Base-by-base conservation (phyloP, 768 basidiomycete genomes). In the Pleurotus djamor region DNA sequence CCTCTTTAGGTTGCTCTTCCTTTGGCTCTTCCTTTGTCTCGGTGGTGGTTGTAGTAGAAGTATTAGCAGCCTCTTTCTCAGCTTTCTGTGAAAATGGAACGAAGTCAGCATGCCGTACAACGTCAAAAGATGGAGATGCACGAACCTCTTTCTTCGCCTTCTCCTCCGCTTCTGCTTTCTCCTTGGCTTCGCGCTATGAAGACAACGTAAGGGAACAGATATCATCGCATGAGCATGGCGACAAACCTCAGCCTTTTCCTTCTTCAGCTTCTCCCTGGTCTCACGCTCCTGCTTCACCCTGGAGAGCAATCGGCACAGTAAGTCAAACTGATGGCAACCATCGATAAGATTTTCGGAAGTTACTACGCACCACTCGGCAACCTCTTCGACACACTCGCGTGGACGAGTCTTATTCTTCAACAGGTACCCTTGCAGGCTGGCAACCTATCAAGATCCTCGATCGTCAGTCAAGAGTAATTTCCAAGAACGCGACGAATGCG, bases 321-420 rank as follows among this genome's bases (percentile, higher is more conserved):
- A 47, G 38, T 33, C 21, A 10, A 3, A 47, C 54, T 44, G 32
- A 13, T 37, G 35, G 37, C 43, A 17, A 38, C 28, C 57, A 35
- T 37, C 44, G 37, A 57, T 44, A 34, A 59, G 38, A 58, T 32
- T 9, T 13, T 12, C 6, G 41, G 47, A 44, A 52, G 16, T 13
- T 45, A 16, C 35, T 59, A 50, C 57, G 2, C 6, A 63, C 63
- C 94, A 96, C 48, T 85, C 86, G 34, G 71, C 78, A 28, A 89
- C 88, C 69, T 93, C 92, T 4, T 87, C 87, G 7, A 94, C 92
- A 63, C 88, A 91, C 71, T 94, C 90, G 60, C 83, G 81, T 43
- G 92, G 92, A n/a, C 92, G 86, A 10, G 92, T 88, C 81, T 94
- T 93, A 72, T 94, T 94, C 81, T 89, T 91, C 59, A 93, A 78